These are phyloP conservation scores for Fagus crenata DNA, from an alignment of 306 rosid genomes.

Conservation along the genomic window DNA sequence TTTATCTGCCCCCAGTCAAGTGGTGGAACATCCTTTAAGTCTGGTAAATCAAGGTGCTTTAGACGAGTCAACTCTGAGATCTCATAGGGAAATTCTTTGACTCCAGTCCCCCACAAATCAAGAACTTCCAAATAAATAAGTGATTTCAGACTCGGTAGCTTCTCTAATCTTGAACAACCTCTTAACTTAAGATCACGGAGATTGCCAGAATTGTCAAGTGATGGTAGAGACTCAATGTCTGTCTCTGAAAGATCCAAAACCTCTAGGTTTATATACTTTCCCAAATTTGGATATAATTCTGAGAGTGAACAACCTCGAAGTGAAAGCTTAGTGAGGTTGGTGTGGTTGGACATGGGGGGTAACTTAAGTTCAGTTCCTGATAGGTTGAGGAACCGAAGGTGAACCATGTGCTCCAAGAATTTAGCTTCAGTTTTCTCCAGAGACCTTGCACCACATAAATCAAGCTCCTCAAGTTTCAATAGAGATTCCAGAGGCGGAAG, in stretches of 20 bases:
- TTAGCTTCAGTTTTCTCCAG: slow-evolving; percentile 1
- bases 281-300: background rate
- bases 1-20: slow-evolving; percentile 21
- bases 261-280: slow-evolving; percentile 13
- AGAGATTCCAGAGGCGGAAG: slow-evolving; percentile 15
- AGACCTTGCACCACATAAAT: slow-evolving; percentile 23
- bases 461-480: slow-evolving; percentile 28
- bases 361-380: slow-evolving; percentile 22
- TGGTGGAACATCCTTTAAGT: background rate
- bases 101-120: slow-evolving; percentile 23
- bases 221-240: slow-evolving; percentile 12
- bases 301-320: slow-evolving; percentile 13
- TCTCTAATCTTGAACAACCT: slow-evolving; percentile 17
- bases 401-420: slow-evolving; percentile 16
- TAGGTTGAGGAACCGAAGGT: slow-evolving; percentile 30
- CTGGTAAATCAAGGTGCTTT: slow-evolving; percentile 31
- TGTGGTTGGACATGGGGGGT: slow-evolving; percentile 9
- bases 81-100: slow-evolving; percentile 27
- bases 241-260: slow-evolving; percentile 38
- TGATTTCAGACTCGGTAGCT: slow-evolving; percentile 3
- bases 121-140: slow-evolving; percentile 30
- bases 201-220: slow-evolving; percentile 2
- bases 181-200: slow-evolving; percentile 30
- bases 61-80: slow-evolving; percentile 11
- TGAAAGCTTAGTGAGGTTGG: slow-evolving; percentile 31